These are phyloP conservation scores for Cyclanthera cordifolia DNA, from an alignment of 306 rosid genomes.

Conservation along the genomic window DNA sequence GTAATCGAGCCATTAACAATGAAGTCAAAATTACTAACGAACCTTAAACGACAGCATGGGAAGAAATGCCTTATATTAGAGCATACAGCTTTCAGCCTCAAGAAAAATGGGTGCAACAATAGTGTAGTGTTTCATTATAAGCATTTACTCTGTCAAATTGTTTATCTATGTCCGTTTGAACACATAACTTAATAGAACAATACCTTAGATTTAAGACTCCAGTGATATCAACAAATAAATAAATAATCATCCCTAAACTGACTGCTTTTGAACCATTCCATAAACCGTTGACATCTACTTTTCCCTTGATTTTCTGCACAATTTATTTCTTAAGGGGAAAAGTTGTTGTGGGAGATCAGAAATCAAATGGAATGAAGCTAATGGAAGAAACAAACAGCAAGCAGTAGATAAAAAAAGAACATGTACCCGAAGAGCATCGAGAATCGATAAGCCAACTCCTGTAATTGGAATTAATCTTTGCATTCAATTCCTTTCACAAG, in stretches of 20 bases:
- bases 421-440: not conserved
- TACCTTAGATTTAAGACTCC: not conserved
- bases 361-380: not conserved
- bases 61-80: no score
- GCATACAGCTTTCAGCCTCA: no score
- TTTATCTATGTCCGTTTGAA: not conserved
- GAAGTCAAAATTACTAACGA: no score
- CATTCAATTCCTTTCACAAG: conserved; percentile 7
- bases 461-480: not conserved
- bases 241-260: not conserved
- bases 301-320: not conserved
- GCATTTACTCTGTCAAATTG: no score
- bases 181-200: not conserved
- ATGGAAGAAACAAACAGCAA: not conserved
- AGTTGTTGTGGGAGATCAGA: not conserved
- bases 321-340: not conserved
- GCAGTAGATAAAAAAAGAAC: not conserved
- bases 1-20: no score
- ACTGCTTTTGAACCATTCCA: not conserved
- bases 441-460: not conserved
- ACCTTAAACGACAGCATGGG: no score
- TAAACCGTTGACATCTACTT: not conserved
- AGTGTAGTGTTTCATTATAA: no score
- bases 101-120: no score
- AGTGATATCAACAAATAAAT: no score